Percentiles rank a stretch among this genome's conserved stretches.
These are phyloP conservation scores for Chamaecyparis obtusa DNA, from an alignment of 75 land plant genomes.

Conservation along the genomic window DNA sequence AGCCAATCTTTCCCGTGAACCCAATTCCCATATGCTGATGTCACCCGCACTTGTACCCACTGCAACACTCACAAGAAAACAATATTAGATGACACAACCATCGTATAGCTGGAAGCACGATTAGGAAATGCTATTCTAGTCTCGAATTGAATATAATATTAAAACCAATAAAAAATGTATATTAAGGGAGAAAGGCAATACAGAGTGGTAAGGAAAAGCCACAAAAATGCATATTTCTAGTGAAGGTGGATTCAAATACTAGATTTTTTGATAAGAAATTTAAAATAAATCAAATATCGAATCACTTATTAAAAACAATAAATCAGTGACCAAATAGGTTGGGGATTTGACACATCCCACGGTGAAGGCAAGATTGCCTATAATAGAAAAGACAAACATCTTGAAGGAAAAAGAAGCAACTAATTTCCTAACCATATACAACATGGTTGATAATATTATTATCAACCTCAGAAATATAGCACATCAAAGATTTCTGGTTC, in stretches of 20 bases:
- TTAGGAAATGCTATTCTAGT: not conserved
- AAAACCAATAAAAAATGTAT: not conserved
- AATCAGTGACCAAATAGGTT: not conserved
- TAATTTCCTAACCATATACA: not conserved
- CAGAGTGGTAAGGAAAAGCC: not conserved
- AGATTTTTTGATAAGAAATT: not conserved
- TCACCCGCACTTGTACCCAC: constrained; percentile 97
- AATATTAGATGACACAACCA: not conserved
- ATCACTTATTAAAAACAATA: not conserved
- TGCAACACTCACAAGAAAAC: constrained; percentile 14
- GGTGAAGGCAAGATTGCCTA: not conserved
- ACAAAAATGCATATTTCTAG: not conserved
- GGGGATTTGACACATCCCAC: not conserved
- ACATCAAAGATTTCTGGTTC: not conserved
- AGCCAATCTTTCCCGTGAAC: constrained; percentile 59
- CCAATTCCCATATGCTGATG: constrained; percentile 77
- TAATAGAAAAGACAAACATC: not conserved
- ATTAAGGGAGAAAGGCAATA: not conserved
- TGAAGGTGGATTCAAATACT: not conserved
- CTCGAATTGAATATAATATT: not conserved
- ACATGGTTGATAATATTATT: not conserved
- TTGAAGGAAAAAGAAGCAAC: not conserved
- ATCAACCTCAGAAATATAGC: not conserved
- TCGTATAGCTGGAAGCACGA: not conserved
- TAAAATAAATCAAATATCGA: not conserved